A percentile compares a stretch with the other conserved stretches of the same genome.
Conservation (phyloP, 768 basidiomycete genomes). For the Lepiota venenata region DNA sequence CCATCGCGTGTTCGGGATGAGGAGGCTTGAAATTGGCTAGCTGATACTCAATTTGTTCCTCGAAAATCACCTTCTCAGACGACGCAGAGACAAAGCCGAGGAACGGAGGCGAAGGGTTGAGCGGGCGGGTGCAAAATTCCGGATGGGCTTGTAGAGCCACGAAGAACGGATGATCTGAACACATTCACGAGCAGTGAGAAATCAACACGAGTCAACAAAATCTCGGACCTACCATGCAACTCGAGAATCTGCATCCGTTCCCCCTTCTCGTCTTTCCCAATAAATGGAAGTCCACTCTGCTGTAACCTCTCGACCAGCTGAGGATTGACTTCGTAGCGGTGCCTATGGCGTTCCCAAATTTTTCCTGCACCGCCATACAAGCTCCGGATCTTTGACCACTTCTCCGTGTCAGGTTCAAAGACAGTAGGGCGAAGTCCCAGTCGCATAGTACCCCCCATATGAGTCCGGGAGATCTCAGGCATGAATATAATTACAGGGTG, state of each 20-base stretch:
- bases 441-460: constrained; percentile 99
- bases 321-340: constrained; percentile 95
- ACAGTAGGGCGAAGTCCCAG: constrained; percentile 96
- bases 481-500: constrained; percentile 90
- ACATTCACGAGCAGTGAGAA: not conserved
- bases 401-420: constrained; percentile 67
- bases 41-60: constrained; percentile 74
- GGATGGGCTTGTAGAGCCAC: constrained; percentile 95
- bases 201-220: not conserved
- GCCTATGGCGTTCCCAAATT: constrained; percentile 96
- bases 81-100: constrained; percentile 93
- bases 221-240: constrained; percentile 57
- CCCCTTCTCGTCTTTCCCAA: constrained; percentile 91
- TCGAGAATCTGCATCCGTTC: constrained; percentile 98
- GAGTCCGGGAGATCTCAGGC: constrained; percentile 97
- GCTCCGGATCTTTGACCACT: constrained; percentile 68
- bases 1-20: constrained; percentile 74
- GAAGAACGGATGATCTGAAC: constrained; percentile 88
- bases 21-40: constrained; percentile 60
- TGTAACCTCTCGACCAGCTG: constrained; percentile 71
- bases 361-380: constrained; percentile 80
- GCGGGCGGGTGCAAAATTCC: constrained; percentile 96
- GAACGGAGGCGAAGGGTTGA: constrained; percentile 97
- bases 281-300: constrained; percentile 58
- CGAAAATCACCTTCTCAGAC: constrained; percentile 44